Evolutionary conservation across 169 alveolate species (phyloP).

Genomic region (Perkinsus marinus): DNA sequence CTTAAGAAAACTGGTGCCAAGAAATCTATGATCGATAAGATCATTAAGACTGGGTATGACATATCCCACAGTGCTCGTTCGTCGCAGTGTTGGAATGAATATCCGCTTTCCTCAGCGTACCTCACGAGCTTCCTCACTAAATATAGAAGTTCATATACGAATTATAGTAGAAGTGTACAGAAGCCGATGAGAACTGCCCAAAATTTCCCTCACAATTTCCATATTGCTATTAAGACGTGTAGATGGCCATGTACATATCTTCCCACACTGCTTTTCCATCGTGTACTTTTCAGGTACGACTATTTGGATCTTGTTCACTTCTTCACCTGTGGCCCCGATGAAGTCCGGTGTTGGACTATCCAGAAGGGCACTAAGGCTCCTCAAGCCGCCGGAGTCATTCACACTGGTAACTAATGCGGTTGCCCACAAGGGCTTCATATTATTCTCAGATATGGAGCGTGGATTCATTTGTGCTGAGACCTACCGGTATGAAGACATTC

Average conservation of each 20-base stretch:
- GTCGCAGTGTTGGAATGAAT: too few species aligned
- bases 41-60: conserved; percentile 88
- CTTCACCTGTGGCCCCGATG: conserved; percentile 99
- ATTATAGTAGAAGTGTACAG: too few species aligned
- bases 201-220: too few species aligned
- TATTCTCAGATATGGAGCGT: conserved; percentile 88
- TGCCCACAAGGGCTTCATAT: conserved; percentile 41
- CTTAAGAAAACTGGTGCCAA: conserved; percentile 56
- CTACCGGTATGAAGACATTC: conserved; percentile 67
- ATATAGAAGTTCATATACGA: too few species aligned
- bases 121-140: too few species aligned
- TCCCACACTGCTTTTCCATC: too few species aligned
- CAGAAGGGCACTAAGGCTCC: conserved; percentile 23
- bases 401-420: conserved; percentile 1
- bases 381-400: conserved; percentile 48
- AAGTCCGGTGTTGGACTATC: conserved; percentile 91
- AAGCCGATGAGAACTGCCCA: too few species aligned
- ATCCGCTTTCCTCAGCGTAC: too few species aligned
- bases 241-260: too few species aligned
- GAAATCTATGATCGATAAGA: conserved; percentile 75
- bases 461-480: conserved; percentile 98
- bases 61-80: too few species aligned
- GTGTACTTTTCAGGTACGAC: too few species aligned
- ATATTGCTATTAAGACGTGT: too few species aligned
- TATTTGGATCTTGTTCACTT: conserved; percentile 78